phyloP scores from a whole-genome alignment of 2,329 filamentous ascomycete genomes.

The Aspergillus amoenus region DNA sequence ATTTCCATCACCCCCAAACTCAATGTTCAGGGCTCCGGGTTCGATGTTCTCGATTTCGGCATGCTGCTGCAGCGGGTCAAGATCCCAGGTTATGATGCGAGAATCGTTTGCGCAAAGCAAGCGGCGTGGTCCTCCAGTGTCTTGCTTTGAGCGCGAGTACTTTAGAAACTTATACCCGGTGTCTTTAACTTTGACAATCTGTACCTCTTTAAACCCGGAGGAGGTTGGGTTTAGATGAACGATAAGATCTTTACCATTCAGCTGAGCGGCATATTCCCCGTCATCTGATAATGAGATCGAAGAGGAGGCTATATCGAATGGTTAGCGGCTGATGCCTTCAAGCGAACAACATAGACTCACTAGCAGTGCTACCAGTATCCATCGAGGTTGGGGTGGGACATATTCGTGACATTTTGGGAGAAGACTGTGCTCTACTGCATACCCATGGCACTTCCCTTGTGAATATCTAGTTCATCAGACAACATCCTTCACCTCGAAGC shows the following conservation, averaged over 20 bases:
- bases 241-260: constrained; percentile 33
- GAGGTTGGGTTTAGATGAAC: constrained; percentile 31
- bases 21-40: constrained; percentile 33
- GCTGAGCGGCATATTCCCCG: constrained; percentile 29
- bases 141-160: constrained; percentile 22
- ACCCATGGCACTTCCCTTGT: not conserved
- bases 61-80: constrained; percentile 35
- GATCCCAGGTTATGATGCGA: constrained; percentile 38
- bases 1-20: constrained; percentile 38
- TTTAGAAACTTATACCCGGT: constrained; percentile 31
- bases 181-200: constrained; percentile 34
- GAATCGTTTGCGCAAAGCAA: constrained; percentile 35
- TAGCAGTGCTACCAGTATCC: constrained; percentile 28
- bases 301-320: constrained; percentile 3
- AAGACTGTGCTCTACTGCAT: not conserved
- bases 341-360: constrained; percentile 17
- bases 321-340: not conserved
- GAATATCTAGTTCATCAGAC: not conserved
- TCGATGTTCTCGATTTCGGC: constrained; percentile 45
- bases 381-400: constrained; percentile 19
- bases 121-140: constrained; percentile 19
- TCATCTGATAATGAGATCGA: constrained; percentile 31
- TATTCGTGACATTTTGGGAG: not conserved
- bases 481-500: not conserved
- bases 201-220: constrained; percentile 31